Evolutionary conservation across 1,139 yeast species (phyloP).

Genomic region (Suhomyces ambrosiae): DNA sequence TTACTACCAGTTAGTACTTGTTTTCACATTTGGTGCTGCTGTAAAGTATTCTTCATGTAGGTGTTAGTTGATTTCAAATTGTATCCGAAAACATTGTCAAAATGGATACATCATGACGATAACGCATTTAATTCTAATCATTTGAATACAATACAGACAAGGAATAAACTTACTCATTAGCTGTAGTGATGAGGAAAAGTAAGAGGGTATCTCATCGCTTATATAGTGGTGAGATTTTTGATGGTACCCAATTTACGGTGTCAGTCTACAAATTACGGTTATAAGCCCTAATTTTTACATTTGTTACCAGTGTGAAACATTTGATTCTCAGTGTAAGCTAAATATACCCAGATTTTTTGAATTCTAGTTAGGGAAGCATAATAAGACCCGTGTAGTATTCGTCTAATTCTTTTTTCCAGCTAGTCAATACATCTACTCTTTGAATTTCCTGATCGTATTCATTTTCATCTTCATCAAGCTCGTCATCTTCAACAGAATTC

Average conservation of each 20-base stretch:
- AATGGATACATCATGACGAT: constrained; percentile 45
- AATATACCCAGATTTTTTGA: no score
- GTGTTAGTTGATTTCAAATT: constrained; percentile 47
- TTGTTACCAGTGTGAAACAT: no score
- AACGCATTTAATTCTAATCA: constrained; percentile 37
- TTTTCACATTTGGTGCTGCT: neutral
- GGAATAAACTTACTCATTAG: constrained; percentile 2
- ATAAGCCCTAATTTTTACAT: constrained; percentile 7
- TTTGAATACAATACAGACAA: constrained; percentile 10
- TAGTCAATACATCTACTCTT: constrained; percentile 14
- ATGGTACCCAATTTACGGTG: constrained; percentile 6
- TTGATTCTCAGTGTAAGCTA: no score
- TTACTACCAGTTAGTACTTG: neutral
- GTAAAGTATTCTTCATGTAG: constrained; percentile 31
- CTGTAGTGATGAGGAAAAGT: constrained; percentile 2
- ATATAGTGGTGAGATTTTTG: constrained; percentile 1
- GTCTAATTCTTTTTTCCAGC: constrained; percentile 16
- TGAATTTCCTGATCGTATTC: constrained; percentile 13
- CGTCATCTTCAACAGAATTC: constrained; percentile 11
- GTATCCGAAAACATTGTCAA: constrained; percentile 35
- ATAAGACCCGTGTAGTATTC: constrained; percentile 10
- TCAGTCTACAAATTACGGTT: constrained; percentile 5
- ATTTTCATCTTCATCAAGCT: constrained; percentile 11
- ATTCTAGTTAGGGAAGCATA: constrained; percentile 3
- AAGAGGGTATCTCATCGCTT: neutral